These are phyloP conservation scores for Ogataea siamensis DNA, from an alignment of 805 yeast genomes.

Conservation along the genomic window DNA sequence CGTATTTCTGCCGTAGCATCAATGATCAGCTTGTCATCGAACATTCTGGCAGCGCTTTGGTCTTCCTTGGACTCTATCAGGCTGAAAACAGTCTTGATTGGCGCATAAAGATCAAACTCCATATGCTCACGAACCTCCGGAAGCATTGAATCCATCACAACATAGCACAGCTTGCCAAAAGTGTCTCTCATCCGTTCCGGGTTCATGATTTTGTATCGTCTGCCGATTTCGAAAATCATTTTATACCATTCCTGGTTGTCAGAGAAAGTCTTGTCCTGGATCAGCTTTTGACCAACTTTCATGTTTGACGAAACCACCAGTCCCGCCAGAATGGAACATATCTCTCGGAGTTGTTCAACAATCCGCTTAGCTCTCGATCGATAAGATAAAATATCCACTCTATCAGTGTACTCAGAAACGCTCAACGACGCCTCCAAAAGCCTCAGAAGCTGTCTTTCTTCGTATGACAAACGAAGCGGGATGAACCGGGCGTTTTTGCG, in stretches of 20 bases:
- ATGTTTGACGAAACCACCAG: slow-evolving; percentile 74
- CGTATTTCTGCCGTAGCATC: slow-evolving; percentile 68
- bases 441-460: slow-evolving; percentile 66
- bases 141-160: slow-evolving; percentile 80
- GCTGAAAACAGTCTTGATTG: slow-evolving; percentile 59
- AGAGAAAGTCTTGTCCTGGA: slow-evolving; percentile 64
- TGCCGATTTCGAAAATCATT: slow-evolving; percentile 69
- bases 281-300: slow-evolving; percentile 62
- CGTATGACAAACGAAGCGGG: slow-evolving; percentile 65
- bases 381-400: slow-evolving; percentile 67
- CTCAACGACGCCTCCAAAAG: slow-evolving; percentile 72
- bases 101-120: slow-evolving; percentile 75
- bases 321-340: slow-evolving; percentile 78
- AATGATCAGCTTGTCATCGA: slow-evolving; percentile 57
- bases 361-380: slow-evolving; percentile 69
- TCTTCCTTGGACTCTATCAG: slow-evolving; percentile 42
- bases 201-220: slow-evolving; percentile 80
- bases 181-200: slow-evolving; percentile 79
- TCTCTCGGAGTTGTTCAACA: slow-evolving; percentile 67
- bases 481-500: slow-evolving; percentile 50
- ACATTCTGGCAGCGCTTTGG: slow-evolving; percentile 39
- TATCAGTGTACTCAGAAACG: slow-evolving; percentile 78
- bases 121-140: slow-evolving; percentile 67
- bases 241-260: slow-evolving; percentile 75
- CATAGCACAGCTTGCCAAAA: slow-evolving; percentile 76